These are phyloP conservation scores for Phlebiopsis flavidoalba DNA, from an alignment of 768 basidiomycete species.

Conservation along the genomic window DNA sequence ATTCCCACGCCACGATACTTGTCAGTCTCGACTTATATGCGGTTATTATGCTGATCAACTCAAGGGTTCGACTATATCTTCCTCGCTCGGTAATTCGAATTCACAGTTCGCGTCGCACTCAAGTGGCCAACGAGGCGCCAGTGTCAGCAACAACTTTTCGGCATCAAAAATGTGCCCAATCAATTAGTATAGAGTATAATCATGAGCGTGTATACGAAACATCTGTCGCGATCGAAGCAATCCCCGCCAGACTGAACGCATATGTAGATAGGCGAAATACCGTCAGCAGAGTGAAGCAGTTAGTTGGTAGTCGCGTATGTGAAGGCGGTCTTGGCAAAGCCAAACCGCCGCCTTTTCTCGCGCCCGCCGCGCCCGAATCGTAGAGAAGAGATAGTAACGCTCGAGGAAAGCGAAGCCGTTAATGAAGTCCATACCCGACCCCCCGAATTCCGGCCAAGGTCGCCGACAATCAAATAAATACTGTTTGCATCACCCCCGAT, in stretches of 20 bases:
- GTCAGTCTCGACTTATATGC: no score
- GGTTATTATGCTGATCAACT: no score
- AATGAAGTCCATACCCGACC: constrained; percentile 24
- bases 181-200: neutral
- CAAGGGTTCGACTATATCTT: no score
- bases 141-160: no score
- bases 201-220: neutral
- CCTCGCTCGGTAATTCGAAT: no score
- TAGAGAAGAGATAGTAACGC: constrained; percentile 37
- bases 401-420: constrained; percentile 23
- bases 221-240: neutral
- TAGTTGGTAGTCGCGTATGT: constrained; percentile 41
- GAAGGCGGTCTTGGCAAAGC: constrained; percentile 47
- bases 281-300: neutral
- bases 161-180: no score
- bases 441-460: constrained; percentile 14
- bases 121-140: no score
- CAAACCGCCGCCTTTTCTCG: constrained; percentile 38
- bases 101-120: no score
- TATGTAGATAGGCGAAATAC: neutral
- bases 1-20: no score
- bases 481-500: constrained; percentile 17
- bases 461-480: constrained; percentile 20
- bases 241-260: neutral
- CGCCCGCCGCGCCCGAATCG: constrained; percentile 54